Evolutionary conservation across 257 asterid genomes (phyloP).

Genomic region (Lavandula angustifolia): DNA sequence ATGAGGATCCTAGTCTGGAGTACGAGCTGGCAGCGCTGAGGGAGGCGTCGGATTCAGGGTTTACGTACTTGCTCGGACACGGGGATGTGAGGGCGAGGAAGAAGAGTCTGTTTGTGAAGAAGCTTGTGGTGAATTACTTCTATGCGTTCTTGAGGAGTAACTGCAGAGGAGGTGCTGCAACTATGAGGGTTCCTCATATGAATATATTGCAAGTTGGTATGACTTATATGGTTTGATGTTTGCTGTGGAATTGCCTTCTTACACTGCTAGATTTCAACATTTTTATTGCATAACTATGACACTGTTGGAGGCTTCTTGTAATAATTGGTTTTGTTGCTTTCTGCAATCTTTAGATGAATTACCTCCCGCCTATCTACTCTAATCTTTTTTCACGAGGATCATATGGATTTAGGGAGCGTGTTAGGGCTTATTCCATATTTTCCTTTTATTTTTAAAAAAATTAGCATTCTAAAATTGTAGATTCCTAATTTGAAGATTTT

Average conservation of each 20-base stretch:
- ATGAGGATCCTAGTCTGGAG: constrained; percentile 77
- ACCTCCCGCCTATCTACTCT: too few species aligned
- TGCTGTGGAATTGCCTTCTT: neutral
- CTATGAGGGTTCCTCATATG: constrained; percentile 87
- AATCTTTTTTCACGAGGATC: too few species aligned
- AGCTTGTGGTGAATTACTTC: constrained; percentile 73
- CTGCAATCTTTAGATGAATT: too few species aligned
- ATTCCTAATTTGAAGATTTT: too few species aligned
- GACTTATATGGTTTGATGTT: constrained; percentile 82
- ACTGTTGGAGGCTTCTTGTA: too few species aligned
- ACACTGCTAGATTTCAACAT: neutral
- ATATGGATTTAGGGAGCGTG: too few species aligned
- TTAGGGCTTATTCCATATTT: too few species aligned
- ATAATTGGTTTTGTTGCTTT: too few species aligned
- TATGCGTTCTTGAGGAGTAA: constrained; percentile 85
- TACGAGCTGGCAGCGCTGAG: constrained; percentile 80
- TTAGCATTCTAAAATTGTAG: too few species aligned
- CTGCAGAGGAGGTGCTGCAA: constrained; percentile 95
- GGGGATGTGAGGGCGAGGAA: constrained; percentile 89
- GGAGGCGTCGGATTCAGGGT: constrained; percentile 80
- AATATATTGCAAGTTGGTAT: constrained; percentile 74
- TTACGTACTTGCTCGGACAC: constrained; percentile 81
- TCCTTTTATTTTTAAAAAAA: too few species aligned
- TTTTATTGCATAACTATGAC: constrained; percentile 19
- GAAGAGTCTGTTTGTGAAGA: constrained; percentile 75